phyloP scores from a whole-genome alignment of 108 stramenopile genomes.

The Pseudonitzschia multistriata region DNA sequence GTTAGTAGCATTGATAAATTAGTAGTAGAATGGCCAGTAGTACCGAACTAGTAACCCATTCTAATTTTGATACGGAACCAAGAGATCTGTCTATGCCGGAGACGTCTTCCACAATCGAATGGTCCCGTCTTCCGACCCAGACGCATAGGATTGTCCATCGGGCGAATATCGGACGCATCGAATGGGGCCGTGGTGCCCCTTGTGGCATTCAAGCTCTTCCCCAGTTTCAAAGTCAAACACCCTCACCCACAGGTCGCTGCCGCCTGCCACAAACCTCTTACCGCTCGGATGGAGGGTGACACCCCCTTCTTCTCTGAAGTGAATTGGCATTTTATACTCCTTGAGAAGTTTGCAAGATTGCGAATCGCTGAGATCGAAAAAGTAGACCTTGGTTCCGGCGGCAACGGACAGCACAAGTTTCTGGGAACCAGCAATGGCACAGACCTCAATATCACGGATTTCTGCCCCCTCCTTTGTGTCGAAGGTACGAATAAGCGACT shows the following conservation, averaged over 20 bases:
- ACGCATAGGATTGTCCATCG: slow-evolving; percentile 88
- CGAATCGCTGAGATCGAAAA: slow-evolving; percentile 51
- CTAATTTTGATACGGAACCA: too few relatives aligned
- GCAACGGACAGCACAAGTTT: slow-evolving; percentile 78
- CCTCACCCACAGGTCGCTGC: slow-evolving; percentile 92
- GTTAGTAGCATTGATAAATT: too few relatives aligned
- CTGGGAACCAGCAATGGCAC: slow-evolving; percentile 28
- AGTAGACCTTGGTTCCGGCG: slow-evolving; percentile 83
- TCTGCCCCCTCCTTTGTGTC: slow-evolving; percentile 52
- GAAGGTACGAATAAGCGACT: slow-evolving; percentile 32
- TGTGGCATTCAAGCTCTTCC: slow-evolving; percentile 86
- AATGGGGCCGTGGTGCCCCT: slow-evolving; percentile 99
- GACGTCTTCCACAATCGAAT: slow-evolving; percentile 95
- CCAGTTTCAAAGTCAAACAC: slow-evolving; percentile 92
- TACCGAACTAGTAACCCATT: too few relatives aligned
- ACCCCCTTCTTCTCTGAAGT: slow-evolving; percentile 95
- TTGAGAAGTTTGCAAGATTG: slow-evolving; percentile 20
- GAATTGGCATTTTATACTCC: slow-evolving; percentile 85
- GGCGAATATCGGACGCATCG: slow-evolving; percentile 92
- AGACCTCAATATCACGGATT: slow-evolving; percentile 90
- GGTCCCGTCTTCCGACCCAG: slow-evolving; percentile 97
- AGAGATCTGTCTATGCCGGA: not conserved
- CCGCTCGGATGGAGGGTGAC: slow-evolving; percentile 89
- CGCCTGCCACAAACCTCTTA: slow-evolving; percentile 87
- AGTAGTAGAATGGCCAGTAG: too few relatives aligned